Evolutionary conservation across 371 early-diverging fungal species (phyloP).

Genomic region (Conidiobolus incongruus): DNA sequence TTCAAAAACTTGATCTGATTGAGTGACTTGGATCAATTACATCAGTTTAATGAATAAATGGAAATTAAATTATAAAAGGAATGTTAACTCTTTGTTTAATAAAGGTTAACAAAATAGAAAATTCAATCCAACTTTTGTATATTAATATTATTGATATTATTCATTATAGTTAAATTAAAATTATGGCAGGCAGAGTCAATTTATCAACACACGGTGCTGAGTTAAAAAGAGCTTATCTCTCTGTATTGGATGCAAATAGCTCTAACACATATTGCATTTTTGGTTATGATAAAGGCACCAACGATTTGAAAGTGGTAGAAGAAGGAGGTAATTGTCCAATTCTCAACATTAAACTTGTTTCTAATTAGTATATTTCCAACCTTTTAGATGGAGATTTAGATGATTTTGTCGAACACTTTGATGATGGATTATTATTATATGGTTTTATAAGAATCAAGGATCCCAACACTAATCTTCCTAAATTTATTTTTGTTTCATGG

Average conservation of each 20-base stretch:
- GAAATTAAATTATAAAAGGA: too few species aligned
- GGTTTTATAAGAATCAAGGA: conserved; percentile 69
- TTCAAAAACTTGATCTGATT: too few species aligned
- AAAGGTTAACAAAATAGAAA: too few species aligned
- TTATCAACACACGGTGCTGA: conserved; percentile 24
- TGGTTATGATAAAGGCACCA: conserved; percentile 57
- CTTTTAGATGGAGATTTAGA: conserved; percentile 45
- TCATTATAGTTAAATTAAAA: too few species aligned
- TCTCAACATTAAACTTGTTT: not conserved
- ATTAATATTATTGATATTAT: too few species aligned
- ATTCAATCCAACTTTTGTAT: too few species aligned
- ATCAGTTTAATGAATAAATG: too few species aligned
- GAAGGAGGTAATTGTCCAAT: conserved; percentile 14
- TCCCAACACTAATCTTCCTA: conserved; percentile 63
- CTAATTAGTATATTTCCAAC: conserved; percentile 3
- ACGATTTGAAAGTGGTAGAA: conserved; percentile 47
- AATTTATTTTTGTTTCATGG: conserved; percentile 79
- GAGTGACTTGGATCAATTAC: too few species aligned
- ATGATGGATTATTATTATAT: conserved; percentile 66
- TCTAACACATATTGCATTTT: conserved; percentile 45
- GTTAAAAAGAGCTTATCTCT: conserved; percentile 23
- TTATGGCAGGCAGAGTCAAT: too few species aligned
- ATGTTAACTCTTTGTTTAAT: too few species aligned
- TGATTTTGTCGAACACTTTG: conserved; percentile 72
- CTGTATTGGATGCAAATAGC: conserved; percentile 25